phyloP scores from a whole-genome alignment of 371 early-diverging fungal species.

The Rhizopus sp. region DNA sequence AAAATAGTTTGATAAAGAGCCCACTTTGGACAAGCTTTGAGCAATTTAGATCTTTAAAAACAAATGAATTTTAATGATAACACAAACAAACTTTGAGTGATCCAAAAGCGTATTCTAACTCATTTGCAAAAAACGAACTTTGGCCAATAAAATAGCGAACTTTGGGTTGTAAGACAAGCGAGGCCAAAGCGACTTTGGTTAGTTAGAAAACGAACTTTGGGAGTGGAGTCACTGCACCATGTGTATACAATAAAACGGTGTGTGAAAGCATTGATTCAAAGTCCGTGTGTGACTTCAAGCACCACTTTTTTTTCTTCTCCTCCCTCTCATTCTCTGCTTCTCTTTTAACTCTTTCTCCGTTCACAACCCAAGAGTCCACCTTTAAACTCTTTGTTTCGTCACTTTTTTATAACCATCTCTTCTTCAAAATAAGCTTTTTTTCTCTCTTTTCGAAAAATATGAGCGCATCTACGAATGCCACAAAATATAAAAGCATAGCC shows the following conservation, averaged over 20 bases:
- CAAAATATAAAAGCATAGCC: constrained; percentile 58
- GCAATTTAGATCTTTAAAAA: too few species aligned
- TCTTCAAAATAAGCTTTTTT: constrained; percentile 2
- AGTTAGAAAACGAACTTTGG: neutral
- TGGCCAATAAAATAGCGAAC: too few species aligned
- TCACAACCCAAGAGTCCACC: too few species aligned
- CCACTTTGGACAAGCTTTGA: too few species aligned
- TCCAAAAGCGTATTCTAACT: too few species aligned
- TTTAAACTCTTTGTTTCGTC: neutral
- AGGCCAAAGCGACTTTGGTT: constrained; percentile 24
- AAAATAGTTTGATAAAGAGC: too few species aligned
- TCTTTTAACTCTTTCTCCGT: neutral
- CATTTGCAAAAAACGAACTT: too few species aligned
- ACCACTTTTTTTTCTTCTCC: neutral
- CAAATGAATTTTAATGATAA: too few species aligned
- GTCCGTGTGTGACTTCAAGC: constrained; percentile 1
- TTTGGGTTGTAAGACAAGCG: constrained; percentile 2
- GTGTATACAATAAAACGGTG: neutral
- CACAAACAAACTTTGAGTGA: too few species aligned
- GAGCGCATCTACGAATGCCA: constrained; percentile 2
- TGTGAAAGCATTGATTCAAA: neutral
- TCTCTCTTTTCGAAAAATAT: neutral
- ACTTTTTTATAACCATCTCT: neutral
- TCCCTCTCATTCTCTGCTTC: neutral
- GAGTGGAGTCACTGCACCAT: constrained; percentile 18